Percentiles rank a stretch among this genome's conserved stretches.
Conservation (phyloP, 2,329 filamentous ascomycete genomes). For the Aspergillus pseudotamarii region DNA sequence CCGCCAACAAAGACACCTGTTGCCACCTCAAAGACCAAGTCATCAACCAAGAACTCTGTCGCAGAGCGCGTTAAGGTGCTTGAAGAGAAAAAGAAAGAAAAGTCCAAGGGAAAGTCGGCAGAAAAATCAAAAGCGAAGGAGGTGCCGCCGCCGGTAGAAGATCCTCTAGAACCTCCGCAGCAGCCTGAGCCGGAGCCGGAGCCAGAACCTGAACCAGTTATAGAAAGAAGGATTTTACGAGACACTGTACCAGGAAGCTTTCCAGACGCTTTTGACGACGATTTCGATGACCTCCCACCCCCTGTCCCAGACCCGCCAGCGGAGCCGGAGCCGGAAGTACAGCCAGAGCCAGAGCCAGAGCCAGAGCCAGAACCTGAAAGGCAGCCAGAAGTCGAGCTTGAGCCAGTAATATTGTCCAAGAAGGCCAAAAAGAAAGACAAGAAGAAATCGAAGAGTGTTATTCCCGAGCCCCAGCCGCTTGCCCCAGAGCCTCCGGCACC, state of each 20-base stretch:
- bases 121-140: slow-evolving; percentile 29
- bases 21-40: slow-evolving; percentile 42
- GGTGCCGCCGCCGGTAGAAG: slow-evolving; percentile 13
- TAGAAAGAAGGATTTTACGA: slow-evolving; percentile 40
- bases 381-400: slow-evolving; percentile 35
- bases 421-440: slow-evolving; percentile 27
- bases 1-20: slow-evolving; percentile 42
- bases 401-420: slow-evolving; percentile 33
- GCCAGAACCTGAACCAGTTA: slow-evolving; percentile 28
- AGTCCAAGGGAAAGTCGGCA: slow-evolving; percentile 38
- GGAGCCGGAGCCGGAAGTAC: slow-evolving; percentile 21
- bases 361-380: slow-evolving; percentile 27
- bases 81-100: slow-evolving; percentile 45
- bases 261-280: slow-evolving; percentile 55
- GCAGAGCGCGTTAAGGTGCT: slow-evolving; percentile 57
- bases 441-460: slow-evolving; percentile 16
- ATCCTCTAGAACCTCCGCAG: slow-evolving; percentile 20
- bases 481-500: slow-evolving; percentile 27
- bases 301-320: slow-evolving; percentile 26
- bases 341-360: slow-evolving; percentile 24
- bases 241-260: slow-evolving; percentile 61
- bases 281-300: slow-evolving; percentile 30
- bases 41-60: slow-evolving; percentile 48
- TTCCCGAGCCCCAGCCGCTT: slow-evolving; percentile 23
- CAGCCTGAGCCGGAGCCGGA: slow-evolving; percentile 20